phyloP scores from a whole-genome alignment of 768 basidiomycete genomes.

The Boletus pseudopeckii region DNA sequence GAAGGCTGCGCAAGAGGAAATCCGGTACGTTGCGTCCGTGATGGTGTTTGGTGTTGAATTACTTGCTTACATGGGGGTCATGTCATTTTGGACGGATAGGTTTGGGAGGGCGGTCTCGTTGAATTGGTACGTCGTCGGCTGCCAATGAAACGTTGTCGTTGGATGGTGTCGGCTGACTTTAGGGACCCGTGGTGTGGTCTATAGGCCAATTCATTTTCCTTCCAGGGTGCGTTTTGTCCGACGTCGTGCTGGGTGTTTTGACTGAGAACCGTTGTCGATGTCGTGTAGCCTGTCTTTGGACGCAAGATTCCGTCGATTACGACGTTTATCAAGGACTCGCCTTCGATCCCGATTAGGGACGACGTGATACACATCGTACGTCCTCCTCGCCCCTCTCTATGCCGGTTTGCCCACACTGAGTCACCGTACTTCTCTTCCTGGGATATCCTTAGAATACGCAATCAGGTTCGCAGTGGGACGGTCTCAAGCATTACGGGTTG shows the following conservation, averaged over 20 bases:
- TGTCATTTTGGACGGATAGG: slow-evolving; percentile 32
- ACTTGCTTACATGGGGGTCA: not conserved
- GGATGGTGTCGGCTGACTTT: not conserved
- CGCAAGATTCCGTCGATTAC: slow-evolving; percentile 52
- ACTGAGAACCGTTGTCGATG: not conserved
- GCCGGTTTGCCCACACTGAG: no score
- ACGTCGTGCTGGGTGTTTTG: not conserved
- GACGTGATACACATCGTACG: slow-evolving; percentile 58
- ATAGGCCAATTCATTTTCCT: slow-evolving; percentile 67
- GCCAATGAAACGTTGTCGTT: not conserved
- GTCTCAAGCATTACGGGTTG: slow-evolving; percentile 57
- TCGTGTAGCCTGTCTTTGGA: slow-evolving; percentile 51
- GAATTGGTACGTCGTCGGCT: slow-evolving; percentile 49
- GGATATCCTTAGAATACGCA: slow-evolving; percentile 53
- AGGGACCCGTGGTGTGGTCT: not conserved
- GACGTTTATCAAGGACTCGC: slow-evolving; percentile 30
- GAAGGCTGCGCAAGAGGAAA: slow-evolving; percentile 53
- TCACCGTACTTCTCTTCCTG: not conserved
- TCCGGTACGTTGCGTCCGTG: slow-evolving; percentile 40
- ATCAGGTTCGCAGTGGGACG: slow-evolving; percentile 71
- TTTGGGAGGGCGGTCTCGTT: slow-evolving; percentile 53
- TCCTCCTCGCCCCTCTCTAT: not conserved
- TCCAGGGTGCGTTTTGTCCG: slow-evolving; percentile 43
- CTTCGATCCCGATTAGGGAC: slow-evolving; percentile 26
- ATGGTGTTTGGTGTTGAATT: not conserved